Percentiles rank a stretch among this genome's conserved stretches.
Evolutionary conservation across 2,329 filamentous ascomycete species (phyloP).

Genomic region (Pleomassaria siparia): DNA sequence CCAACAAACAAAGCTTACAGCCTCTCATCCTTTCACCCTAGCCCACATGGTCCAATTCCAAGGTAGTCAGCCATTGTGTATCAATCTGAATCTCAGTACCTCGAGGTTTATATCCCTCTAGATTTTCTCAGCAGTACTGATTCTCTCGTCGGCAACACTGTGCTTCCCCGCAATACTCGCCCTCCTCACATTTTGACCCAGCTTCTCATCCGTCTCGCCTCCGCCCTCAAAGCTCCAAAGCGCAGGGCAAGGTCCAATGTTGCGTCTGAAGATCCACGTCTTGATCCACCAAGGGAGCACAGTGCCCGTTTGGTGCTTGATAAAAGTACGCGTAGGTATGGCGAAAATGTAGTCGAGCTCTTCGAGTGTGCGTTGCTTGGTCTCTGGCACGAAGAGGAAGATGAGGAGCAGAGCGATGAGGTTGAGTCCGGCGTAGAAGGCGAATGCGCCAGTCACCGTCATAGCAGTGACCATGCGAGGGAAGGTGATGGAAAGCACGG

Average conservation of each 20-base stretch:
- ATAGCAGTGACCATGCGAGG: slow-evolving; percentile 39
- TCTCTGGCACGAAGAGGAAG: slow-evolving; percentile 35
- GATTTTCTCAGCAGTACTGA: not conserved
- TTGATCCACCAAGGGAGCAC: slow-evolving; percentile 51
- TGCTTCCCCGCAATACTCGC: slow-evolving; percentile 15
- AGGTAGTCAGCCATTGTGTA: not conserved
- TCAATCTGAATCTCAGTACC: not conserved
- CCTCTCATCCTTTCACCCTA: not conserved
- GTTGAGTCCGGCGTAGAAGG: slow-evolving; percentile 42
- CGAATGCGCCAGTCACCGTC: slow-evolving; percentile 41
- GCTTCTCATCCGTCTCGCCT: slow-evolving; percentile 14
- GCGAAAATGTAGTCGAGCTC: slow-evolving; percentile 42
- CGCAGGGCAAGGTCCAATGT: slow-evolving; percentile 22
- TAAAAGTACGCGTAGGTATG: slow-evolving; percentile 41
- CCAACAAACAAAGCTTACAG: not conserved
- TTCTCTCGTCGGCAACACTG: not conserved
- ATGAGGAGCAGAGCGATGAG: slow-evolving; percentile 29
- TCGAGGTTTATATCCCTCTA: not conserved
- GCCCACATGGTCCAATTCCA: no score
- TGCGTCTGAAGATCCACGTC: slow-evolving; percentile 40
- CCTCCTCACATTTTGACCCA: slow-evolving; percentile 13
- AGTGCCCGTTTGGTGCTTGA: slow-evolving; percentile 40
- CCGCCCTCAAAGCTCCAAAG: slow-evolving; percentile 21
- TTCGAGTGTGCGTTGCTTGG: slow-evolving; percentile 34
- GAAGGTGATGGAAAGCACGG: slow-evolving; percentile 43